Evolutionary conservation across 169 alveolate genomes (phyloP).

Genomic region (Eimeria sp.): DNA sequence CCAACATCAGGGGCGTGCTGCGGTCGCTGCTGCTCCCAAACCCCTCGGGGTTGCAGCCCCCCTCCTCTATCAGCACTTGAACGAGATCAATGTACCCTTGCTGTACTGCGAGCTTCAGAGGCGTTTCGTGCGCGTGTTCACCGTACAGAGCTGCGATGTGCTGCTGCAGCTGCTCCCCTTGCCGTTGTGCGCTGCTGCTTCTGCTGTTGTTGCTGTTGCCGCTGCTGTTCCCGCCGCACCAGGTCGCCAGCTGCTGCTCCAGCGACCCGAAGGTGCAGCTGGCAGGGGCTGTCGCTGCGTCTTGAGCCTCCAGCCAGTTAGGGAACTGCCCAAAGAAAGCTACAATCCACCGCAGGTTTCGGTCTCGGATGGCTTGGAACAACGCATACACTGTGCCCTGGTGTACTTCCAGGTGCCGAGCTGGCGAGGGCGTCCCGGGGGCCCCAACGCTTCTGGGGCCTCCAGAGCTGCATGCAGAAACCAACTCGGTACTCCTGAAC

Average conservation of each 20-base stretch:
- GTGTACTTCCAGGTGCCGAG: conserved; percentile 19
- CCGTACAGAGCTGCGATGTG: conserved; percentile 28
- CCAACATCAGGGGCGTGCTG: conserved; percentile 93
- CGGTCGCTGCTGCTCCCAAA: conserved; percentile 82
- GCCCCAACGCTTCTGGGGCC: conserved; percentile 5
- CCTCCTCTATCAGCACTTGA: conserved; percentile 86
- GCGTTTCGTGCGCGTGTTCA: conserved; percentile 84
- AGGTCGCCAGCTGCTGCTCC: conserved; percentile 45
- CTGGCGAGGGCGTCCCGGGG: background rate
- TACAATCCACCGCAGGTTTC: conserved; percentile 53
- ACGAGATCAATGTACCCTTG: conserved; percentile 87
- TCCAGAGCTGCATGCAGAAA: conserved; percentile 32
- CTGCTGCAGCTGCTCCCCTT: conserved; percentile 63
- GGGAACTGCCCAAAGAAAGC: conserved; percentile 23
- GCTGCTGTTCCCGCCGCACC: conserved; percentile 9
- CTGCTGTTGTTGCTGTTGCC: conserved; percentile 21
- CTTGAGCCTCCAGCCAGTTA: conserved; percentile 53
- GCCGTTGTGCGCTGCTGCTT: conserved; percentile 61
- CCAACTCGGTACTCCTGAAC: conserved; percentile 43
- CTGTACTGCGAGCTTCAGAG: conserved; percentile 89
- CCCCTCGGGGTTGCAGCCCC: conserved; percentile 87
- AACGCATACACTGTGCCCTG: conserved; percentile 66
- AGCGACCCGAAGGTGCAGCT: conserved; percentile 72
- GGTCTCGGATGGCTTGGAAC: conserved; percentile 23
- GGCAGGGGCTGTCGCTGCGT: conserved; percentile 67